phyloP scores from a whole-genome alignment of 345 rosid species.

The Citrus inodora region DNA sequence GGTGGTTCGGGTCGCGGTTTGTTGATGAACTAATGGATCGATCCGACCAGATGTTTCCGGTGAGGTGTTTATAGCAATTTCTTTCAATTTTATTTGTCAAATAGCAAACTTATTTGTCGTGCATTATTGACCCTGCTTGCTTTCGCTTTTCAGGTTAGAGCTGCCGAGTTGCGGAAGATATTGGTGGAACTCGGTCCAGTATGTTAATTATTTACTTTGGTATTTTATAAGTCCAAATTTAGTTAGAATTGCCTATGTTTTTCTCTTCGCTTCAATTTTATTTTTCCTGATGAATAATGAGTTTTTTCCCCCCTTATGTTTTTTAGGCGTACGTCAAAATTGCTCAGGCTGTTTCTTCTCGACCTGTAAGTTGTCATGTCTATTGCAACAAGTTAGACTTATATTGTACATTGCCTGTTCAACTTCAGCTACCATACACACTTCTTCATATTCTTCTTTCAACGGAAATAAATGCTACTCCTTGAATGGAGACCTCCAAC shows the following conservation, averaged over 20 bases:
- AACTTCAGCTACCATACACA: neutral
- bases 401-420: neutral
- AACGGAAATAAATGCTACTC: neutral
- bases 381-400: neutral
- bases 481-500: neutral
- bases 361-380: constrained; percentile 58
- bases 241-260: neutral
- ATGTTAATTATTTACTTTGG: constrained; percentile 15
- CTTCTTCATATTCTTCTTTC: neutral
- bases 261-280: neutral
- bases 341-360: constrained; percentile 94
- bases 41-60: constrained; percentile 75
- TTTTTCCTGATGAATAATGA: neutral
- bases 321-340: constrained; percentile 80
- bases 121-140: neutral
- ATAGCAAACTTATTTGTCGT: no score
- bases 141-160: constrained; percentile 76
- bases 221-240: neutral
- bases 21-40: constrained; percentile 60
- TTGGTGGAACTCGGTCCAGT: constrained; percentile 92
- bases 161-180: constrained; percentile 78
- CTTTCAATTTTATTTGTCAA: no score
- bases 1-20: constrained; percentile 71
- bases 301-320: neutral
- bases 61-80: constrained; percentile 1